Base-by-base conservation (phyloP, 768 basidiomycete genomes). In the Steccherinum ochraceum region DNA sequence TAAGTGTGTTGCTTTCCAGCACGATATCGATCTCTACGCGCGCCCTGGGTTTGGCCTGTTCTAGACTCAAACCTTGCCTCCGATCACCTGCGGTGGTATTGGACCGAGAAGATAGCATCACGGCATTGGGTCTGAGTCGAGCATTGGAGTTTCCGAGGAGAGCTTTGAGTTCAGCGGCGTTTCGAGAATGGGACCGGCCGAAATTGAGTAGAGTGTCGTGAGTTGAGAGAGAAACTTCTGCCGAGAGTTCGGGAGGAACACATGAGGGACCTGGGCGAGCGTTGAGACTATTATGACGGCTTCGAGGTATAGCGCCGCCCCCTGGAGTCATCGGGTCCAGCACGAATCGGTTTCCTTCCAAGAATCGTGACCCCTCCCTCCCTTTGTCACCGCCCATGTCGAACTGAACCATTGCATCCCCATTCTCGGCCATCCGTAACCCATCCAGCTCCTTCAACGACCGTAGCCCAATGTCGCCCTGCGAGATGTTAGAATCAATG, bases 11-110 rank as follows among this genome's bases (percentile, higher is more conserved):
- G 56, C 79, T 81, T 53, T 89, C 82, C 25, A 92, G 75, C n/a
- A 80, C 67, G 39, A 95, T 80, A 57, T 94, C 89, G 11, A 94
- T 71, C 63, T 87, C 86, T 1, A 94, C 86, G 48, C 89, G 83
- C 5, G 90, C 81, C 20, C 77, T 80, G 12, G 79, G 61, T 58
- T 81, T 84, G 3, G 88, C 83, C 59, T 88, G 86, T 64, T 90
- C 90, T 35, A 91, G 69, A 1, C 41, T 30, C 27, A 43, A 44
- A 2, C 26, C 26, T 12, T 39, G 19, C 27, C 51, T 48, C 53
- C 50, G 45, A 21, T 46, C 50, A 23, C n/a, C 26, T 2, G 23
- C 30, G 7, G 20, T 16, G 43, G 49, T 30, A 12, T 39, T 40
- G 1, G 5, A 23, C 18, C 52, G 62, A 43, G 59, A 55, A n/a